A percentile compares a stretch with the other conserved stretches of the same genome.
phyloP scores from a whole-genome alignment of 2,329 filamentous ascomycete genomes.

The Alternaria arborescens region DNA sequence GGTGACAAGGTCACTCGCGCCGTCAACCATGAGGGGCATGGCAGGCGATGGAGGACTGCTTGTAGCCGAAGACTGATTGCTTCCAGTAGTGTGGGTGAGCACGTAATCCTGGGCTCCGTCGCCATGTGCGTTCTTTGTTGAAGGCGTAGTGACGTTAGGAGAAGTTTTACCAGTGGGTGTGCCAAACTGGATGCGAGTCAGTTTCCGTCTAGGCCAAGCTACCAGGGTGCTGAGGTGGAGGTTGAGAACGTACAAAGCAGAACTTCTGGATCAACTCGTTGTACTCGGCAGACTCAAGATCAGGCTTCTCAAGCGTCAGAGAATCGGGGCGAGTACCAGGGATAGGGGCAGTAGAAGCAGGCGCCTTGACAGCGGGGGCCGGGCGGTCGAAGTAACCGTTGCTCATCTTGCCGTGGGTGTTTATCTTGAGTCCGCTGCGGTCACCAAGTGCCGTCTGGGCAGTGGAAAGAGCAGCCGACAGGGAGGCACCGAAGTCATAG shows the following conservation, averaged over 20 bases:
- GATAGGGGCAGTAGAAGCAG: slow-evolving; percentile 43
- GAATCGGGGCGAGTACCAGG: slow-evolving; percentile 60
- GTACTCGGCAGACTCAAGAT: slow-evolving; percentile 87
- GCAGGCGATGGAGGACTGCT: slow-evolving; percentile 50
- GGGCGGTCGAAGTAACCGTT: slow-evolving; percentile 52
- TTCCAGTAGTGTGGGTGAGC: slow-evolving; percentile 36
- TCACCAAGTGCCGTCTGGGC: slow-evolving; percentile 71
- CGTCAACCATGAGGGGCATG: slow-evolving; percentile 49
- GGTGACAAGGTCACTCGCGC: slow-evolving; percentile 47
- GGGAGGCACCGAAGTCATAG: slow-evolving; percentile 95
- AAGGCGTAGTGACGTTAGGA: slow-evolving; percentile 41
- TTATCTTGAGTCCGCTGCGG: slow-evolving; percentile 58
- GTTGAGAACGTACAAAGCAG: slow-evolving; percentile 91
- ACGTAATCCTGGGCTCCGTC: slow-evolving; percentile 46
- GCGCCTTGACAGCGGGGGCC: slow-evolving; percentile 49
- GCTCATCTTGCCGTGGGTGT: slow-evolving; percentile 25
- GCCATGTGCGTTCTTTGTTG: slow-evolving; percentile 27
- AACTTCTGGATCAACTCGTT: slow-evolving; percentile 98
- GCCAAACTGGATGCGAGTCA: slow-evolving; percentile 60
- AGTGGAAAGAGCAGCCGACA: slow-evolving; percentile 80
- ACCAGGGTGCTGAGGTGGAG: slow-evolving; percentile 40
- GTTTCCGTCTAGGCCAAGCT: slow-evolving; percentile 49
- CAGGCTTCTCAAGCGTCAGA: slow-evolving; percentile 68
- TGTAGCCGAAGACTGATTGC: slow-evolving; percentile 46
- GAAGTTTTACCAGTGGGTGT: slow-evolving; percentile 55